Conservation (phyloP, 495 filamentous ascomycete species). For the Staphylotrichum tortipilum region DNA sequence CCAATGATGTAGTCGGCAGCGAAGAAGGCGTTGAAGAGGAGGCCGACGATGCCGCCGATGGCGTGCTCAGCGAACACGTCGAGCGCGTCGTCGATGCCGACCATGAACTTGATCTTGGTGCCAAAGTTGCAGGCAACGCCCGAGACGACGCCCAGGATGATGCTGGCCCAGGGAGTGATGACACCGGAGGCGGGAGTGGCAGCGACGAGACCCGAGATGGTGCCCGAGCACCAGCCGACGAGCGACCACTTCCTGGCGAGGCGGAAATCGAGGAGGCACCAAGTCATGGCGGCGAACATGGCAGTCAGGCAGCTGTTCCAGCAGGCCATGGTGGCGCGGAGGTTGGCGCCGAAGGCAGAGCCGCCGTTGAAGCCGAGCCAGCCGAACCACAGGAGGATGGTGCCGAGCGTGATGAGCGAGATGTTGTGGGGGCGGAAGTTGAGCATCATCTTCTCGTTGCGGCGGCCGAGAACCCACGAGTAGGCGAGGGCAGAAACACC, state of each 20-base stretch:
- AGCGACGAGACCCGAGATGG: constrained; percentile 81
- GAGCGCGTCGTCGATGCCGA: constrained; percentile 92
- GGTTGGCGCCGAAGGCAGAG: constrained; percentile 91
- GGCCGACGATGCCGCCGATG: constrained; percentile 84
- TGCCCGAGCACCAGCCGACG: constrained; percentile 96
- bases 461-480: constrained; percentile 87
- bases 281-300: constrained; percentile 77
- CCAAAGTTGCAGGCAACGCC: constrained; percentile 86
- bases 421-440: constrained; percentile 96
- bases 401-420: constrained; percentile 91
- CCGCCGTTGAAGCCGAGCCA: constrained; percentile 99
- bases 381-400: constrained; percentile 93
- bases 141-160: constrained; percentile 76
- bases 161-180: constrained; percentile 82
- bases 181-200: constrained; percentile 83
- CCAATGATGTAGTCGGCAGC: constrained; percentile 83
- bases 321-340: constrained; percentile 91
- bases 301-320: constrained; percentile 95
- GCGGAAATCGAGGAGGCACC: constrained; percentile 89
- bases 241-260: constrained; percentile 97
- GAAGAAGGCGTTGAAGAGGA: constrained; percentile 90
- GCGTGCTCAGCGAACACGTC: constrained; percentile 98
- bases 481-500: constrained; percentile 90
- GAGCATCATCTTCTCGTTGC: constrained; percentile 99
- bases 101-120: constrained; percentile 95